A percentile compares a stretch with the other conserved stretches of the same genome.
phyloP scores from a whole-genome alignment of 2,329 filamentous ascomycete genomes.

The Monosporascus sp. region DNA sequence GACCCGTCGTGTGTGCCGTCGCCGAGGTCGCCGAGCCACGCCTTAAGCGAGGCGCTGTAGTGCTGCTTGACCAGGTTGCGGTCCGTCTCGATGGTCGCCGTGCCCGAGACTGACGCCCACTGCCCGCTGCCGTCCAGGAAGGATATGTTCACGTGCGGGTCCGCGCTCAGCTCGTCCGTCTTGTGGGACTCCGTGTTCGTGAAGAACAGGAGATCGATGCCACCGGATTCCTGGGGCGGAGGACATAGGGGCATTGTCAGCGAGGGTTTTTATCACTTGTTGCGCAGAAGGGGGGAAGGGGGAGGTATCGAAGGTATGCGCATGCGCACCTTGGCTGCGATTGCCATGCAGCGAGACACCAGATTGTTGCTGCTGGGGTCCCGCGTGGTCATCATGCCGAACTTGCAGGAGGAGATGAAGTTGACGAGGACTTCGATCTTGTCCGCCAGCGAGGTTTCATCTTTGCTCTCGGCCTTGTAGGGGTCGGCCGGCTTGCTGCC shows the following conservation, averaged over 20 bases:
- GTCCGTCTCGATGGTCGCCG: conserved; percentile 63
- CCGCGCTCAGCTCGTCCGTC: conserved; percentile 68
- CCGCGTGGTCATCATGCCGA: conserved; percentile 65
- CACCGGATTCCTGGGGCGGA: conserved; percentile 59
- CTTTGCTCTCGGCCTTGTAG: conserved; percentile 58
- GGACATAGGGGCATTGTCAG: neutral
- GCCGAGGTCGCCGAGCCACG: conserved; percentile 79
- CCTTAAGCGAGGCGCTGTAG: conserved; percentile 68
- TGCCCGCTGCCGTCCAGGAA: conserved; percentile 72
- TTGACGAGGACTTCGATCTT: conserved; percentile 58
- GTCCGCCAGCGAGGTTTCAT: conserved; percentile 51
- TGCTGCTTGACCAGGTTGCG: conserved; percentile 64
- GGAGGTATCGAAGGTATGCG: conserved; percentile 10
- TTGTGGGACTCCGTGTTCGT: conserved; percentile 88
- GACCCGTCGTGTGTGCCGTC: conserved; percentile 79
- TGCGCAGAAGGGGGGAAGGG: neutral
- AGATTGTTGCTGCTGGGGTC: conserved; percentile 50
- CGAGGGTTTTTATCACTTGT: neutral
- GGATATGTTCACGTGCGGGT: conserved; percentile 72
- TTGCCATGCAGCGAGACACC: conserved; percentile 61
- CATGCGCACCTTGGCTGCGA: conserved; percentile 54
- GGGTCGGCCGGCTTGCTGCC: conserved; percentile 64
- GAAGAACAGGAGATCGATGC: conserved; percentile 80
- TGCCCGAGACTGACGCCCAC: conserved; percentile 82
- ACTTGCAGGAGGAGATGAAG: conserved; percentile 60